phyloP scores from a whole-genome alignment of 768 basidiomycete species.

The Tylopilus balloui region DNA sequence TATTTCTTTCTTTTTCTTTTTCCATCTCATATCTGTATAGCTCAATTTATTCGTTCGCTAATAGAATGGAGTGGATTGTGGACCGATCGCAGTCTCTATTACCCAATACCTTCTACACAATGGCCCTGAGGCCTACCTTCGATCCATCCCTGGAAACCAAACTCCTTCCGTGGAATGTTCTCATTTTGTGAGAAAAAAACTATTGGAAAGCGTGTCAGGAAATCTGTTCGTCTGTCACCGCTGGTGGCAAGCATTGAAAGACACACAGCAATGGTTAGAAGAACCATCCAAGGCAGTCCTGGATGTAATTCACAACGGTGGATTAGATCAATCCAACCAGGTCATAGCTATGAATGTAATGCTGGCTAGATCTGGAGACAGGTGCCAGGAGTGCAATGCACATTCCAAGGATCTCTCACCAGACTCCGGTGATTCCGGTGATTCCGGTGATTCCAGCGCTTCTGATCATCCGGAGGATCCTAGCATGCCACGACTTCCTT shows the following conservation, averaged over 20 bases:
- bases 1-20: not conserved
- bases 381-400: not conserved
- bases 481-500: not conserved
- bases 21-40: too few species aligned
- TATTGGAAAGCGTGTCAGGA: not conserved
- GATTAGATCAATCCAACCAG: not conserved
- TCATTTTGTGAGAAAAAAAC: not conserved
- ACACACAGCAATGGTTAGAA: not conserved
- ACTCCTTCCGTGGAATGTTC: not conserved
- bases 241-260: not conserved
- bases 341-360: not conserved
- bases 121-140: not conserved
- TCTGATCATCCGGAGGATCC: not conserved
- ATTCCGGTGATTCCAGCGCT: not conserved
- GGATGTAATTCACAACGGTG: not conserved
- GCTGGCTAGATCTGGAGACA: slow-evolving; percentile 2
- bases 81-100: not conserved
- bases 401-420: not conserved
- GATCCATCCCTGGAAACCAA: not conserved
- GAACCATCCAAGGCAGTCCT: not conserved
- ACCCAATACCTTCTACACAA: not conserved
- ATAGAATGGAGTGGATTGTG: slow-evolving; percentile 8
- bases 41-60: too few species aligned
- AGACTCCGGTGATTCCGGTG: not conserved
- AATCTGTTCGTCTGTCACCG: not conserved